Evolutionary conservation across 345 rosid species (phyloP).

Genomic region (Cardamine occulta): DNA sequence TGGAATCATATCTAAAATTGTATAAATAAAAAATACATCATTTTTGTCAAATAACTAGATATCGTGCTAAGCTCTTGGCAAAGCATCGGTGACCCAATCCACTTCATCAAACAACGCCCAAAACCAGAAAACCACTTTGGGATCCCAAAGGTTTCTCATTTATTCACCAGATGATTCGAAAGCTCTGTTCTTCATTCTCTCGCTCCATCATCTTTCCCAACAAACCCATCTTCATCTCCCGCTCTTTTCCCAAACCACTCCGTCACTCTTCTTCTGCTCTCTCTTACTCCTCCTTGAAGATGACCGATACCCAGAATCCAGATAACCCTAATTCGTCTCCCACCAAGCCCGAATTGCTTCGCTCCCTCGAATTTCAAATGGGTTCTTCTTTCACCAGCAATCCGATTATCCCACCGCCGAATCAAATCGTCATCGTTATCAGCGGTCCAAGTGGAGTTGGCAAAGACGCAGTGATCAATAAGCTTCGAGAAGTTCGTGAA

Average conservation of each 20-base stretch:
- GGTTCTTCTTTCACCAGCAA: conserved; percentile 55
- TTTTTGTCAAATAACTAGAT: too few species aligned
- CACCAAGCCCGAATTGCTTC: conserved; percentile 57
- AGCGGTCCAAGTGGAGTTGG: conserved; percentile 96
- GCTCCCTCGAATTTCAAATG: conserved; percentile 71
- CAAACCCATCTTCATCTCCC: conserved; percentile 32
- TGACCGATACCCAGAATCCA: conserved; percentile 56
- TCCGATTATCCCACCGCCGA: conserved; percentile 58
- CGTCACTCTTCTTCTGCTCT: conserved; percentile 20
- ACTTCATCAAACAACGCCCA: neutral
- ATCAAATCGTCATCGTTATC: conserved; percentile 71
- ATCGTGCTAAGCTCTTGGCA: conserved; percentile 3
- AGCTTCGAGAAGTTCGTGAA: conserved; percentile 59
- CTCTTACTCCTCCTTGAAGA: conserved; percentile 49
- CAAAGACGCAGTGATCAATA: conserved; percentile 83
- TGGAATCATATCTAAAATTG: too few species aligned
- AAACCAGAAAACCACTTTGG: neutral
- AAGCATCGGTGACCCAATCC: conserved; percentile 20
- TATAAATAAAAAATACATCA: too few species aligned
- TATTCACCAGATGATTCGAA: conserved; percentile 53
- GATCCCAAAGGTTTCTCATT: conserved; percentile 17
- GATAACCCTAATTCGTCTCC: conserved; percentile 36
- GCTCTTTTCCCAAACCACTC: conserved; percentile 29
- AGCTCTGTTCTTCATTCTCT: conserved; percentile 49
- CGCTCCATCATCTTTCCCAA: conserved; percentile 39